Evolutionary conservation across 116 monocot species (phyloP).

Genomic region (Cymodocea nodosa): DNA sequence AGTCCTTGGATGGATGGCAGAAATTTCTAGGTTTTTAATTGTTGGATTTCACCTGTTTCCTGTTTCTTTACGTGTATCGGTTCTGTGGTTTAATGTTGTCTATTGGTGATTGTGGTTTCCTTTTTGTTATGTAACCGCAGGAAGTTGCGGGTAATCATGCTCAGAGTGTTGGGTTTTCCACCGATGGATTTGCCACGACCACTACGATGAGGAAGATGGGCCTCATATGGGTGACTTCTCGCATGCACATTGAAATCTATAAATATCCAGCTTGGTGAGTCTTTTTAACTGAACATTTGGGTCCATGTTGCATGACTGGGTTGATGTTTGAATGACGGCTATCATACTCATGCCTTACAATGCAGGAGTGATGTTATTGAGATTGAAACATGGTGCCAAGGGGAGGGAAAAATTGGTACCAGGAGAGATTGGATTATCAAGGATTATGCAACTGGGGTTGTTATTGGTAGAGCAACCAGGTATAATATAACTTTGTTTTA

Average conservation of each 20-base stretch:
- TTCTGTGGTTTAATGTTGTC: too few relatives aligned
- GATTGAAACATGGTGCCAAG: slow-evolving; percentile 99
- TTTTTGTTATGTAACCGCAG: slow-evolving; percentile 22
- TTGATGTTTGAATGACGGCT: background rate
- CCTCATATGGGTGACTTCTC: slow-evolving; percentile 98
- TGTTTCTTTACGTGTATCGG: too few relatives aligned
- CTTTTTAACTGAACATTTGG: background rate
- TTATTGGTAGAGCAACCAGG: slow-evolving; percentile 99
- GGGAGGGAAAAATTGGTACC: slow-evolving; percentile 82
- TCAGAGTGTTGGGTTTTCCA: slow-evolving; percentile 94
- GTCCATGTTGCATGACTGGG: background rate
- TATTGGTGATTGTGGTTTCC: too few relatives aligned
- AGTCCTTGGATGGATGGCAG: too few relatives aligned
- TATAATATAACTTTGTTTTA: slow-evolving; percentile 7
- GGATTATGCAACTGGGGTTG: slow-evolving; percentile 67
- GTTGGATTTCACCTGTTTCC: too few relatives aligned
- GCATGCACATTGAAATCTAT: slow-evolving; percentile 99
- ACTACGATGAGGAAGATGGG: slow-evolving; percentile 77
- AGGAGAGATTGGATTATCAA: slow-evolving; percentile 95
- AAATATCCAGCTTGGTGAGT: slow-evolving; percentile 92
- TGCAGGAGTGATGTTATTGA: slow-evolving; percentile 90
- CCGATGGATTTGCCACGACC: slow-evolving; percentile 96
- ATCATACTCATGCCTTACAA: background rate
- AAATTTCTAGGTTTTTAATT: too few relatives aligned
- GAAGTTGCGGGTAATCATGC: slow-evolving; percentile 98